A percentile compares a stretch with the other conserved stretches of the same genome.
phyloP scores from a whole-genome alignment of 768 basidiomycete species.

The Suillus paluster region DNA sequence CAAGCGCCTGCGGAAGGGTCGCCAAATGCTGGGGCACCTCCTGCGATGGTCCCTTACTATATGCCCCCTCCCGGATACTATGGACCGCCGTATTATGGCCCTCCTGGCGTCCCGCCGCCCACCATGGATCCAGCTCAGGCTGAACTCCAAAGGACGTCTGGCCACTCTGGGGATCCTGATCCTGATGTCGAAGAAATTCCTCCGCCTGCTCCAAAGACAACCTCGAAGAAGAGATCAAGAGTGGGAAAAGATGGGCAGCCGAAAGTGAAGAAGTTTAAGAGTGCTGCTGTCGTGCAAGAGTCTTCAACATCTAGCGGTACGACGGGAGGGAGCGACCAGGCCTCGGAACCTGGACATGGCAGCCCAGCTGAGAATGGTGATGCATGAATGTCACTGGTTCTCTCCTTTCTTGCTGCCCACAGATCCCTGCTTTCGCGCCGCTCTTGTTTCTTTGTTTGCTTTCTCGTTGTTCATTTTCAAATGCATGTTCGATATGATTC shows the following conservation, averaged over 20 bases:
- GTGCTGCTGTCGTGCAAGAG: slow-evolving; percentile 9
- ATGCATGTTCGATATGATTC: slow-evolving; percentile 20
- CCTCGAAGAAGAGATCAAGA: slow-evolving; percentile 35
- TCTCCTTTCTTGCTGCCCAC: slow-evolving; percentile 17
- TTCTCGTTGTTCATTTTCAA: slow-evolving; percentile 18
- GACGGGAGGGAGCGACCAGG: slow-evolving; percentile 31
- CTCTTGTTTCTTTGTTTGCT: slow-evolving; percentile 11
- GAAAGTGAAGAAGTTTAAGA: slow-evolving; percentile 40
- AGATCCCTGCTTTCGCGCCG: slow-evolving; percentile 10
- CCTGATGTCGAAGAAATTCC: slow-evolving; percentile 19
- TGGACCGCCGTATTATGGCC: slow-evolving; percentile 32
- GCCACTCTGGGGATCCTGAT: slow-evolving; percentile 18
- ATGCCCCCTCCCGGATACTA: slow-evolving; percentile 46
- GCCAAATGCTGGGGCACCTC: slow-evolving; percentile 33
- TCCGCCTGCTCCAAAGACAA: slow-evolving; percentile 18
- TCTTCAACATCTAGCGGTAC: slow-evolving; percentile 28
- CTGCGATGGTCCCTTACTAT: slow-evolving; percentile 40
- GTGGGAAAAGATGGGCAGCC: slow-evolving; percentile 32
- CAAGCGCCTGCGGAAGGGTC: slow-evolving; percentile 36
- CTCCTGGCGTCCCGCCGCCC: slow-evolving; percentile 37
- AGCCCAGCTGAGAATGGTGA: slow-evolving; percentile 32
- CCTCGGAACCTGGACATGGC: slow-evolving; percentile 26
- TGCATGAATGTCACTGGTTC: slow-evolving; percentile 16
- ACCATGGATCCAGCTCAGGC: slow-evolving; percentile 32
- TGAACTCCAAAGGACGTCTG: slow-evolving; percentile 23